Base-by-base conservation (phyloP, 2,329 filamentous ascomycete genomes). In the Penicillium sp. region DNA sequence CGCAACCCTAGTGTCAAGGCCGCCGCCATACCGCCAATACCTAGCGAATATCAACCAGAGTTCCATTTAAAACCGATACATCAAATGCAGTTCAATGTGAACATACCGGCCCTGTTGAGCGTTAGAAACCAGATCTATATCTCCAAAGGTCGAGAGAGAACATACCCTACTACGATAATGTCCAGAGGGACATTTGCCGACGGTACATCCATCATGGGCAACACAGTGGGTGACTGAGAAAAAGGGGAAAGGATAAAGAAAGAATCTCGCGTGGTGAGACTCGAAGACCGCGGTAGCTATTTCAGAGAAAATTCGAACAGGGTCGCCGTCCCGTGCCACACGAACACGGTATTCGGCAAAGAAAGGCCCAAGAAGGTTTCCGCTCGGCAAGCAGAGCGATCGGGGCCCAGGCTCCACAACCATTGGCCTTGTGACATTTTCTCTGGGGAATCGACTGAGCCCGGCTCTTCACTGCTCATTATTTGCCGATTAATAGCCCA, bases 1-100 rank as follows among this genome's bases (percentile, higher is more conserved):
- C 63, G 55, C 41, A 63, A 44, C 28, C 67, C 67, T 28, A 70
- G 48, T 24, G 66, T 66, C 24, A 69, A 49, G 31, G 67, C 67
- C 15, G 67, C 62, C 3, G 67, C 66, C 57, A 70, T 62, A 15
- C 67, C 67, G 23, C 66, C 67, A 49, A 70, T 68, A 15, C 67
- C 67, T 70, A 45, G 9, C 32, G 9, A 24, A 29, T 29, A 52
- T 52, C 27, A 53, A 42, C 31, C 18, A 4, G 32, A 28, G 25
- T 13, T 4, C 27, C 13, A 35, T 12, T 43, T 12, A 5, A 9
- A 9, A 23, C 8, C 18, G 4, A 12, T 39, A 6, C 10, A 6
- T 5, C 4, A 10, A 28, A 3, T 40, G 25, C 10, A n/a, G 42
- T 47, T n/a, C 24, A 18, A 15, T 7, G 6, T 12, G 31, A 35